A percentile compares a stretch with the other conserved stretches of the same genome.
phyloP scores from a whole-genome alignment of 192 early-diverging fungal genomes.

The Funneliformis geosporum region DNA sequence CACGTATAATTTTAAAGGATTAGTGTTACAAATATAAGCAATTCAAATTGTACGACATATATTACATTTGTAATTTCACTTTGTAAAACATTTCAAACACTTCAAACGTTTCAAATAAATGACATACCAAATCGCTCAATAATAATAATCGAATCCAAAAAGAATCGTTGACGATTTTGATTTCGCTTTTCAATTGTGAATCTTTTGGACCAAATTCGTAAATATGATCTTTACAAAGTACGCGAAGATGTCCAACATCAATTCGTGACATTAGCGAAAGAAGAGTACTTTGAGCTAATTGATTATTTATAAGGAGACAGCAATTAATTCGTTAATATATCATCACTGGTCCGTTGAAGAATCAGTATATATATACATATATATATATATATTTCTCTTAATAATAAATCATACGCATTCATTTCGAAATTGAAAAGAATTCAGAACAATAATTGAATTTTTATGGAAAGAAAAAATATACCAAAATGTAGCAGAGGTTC shows the following conservation, averaged over 20 bases:
- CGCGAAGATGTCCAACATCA: slow-evolving; percentile 42
- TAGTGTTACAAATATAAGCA: neutral
- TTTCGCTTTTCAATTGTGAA: slow-evolving; percentile 37
- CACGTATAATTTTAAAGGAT: neutral
- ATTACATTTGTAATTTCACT: neutral
- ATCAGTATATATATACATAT: too few relatives aligned
- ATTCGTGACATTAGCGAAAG: slow-evolving; percentile 38
- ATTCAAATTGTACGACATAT: neutral
- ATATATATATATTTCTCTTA: too few relatives aligned
- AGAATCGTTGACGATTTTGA: slow-evolving; percentile 54
- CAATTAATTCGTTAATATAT: neutral
- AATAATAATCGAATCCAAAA: slow-evolving; percentile 68
- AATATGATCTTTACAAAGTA: slow-evolving; percentile 38
- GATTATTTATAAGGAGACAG: neutral
- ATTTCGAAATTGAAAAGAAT: neutral
- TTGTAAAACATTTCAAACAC: neutral
- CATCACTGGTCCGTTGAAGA: neutral
- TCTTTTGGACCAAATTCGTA: slow-evolving; percentile 48
- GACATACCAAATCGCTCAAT: slow-evolving; percentile 48
- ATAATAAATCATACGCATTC: neutral
- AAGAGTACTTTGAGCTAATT: slow-evolving; percentile 34
- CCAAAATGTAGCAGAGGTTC: slow-evolving; percentile 32
- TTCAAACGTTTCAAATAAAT: too few relatives aligned
- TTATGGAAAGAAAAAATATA: neutral
- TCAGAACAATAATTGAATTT: neutral